Percentiles rank a stretch among this genome's conserved stretches.
Evolutionary conservation across 78 protist species (phyloP).

Genomic region (Isochrysis galbana): DNA sequence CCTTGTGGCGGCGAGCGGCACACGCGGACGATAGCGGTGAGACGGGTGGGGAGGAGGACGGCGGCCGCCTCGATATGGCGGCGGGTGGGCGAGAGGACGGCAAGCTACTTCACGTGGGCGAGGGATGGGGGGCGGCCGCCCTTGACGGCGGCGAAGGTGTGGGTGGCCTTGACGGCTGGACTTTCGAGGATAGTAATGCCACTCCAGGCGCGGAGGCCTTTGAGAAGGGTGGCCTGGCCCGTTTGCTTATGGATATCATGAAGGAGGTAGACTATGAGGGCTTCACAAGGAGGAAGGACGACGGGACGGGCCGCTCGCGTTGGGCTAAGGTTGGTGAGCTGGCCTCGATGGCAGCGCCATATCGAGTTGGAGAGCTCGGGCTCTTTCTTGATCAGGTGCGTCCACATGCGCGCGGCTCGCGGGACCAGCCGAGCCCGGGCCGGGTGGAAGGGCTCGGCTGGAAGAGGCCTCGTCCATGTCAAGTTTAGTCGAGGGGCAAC

Average conservation of each 20-base stretch:
- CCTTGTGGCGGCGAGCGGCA: no score
- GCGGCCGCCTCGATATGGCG: no score
- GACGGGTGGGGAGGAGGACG: no score
- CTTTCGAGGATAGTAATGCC: background rate
- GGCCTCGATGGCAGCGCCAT: background rate
- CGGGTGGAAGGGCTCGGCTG: no score
- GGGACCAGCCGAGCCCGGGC: no score
- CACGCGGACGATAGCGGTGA: no score
- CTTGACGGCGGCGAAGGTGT: background rate
- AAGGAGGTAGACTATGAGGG: background rate
- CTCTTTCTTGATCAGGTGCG: background rate
- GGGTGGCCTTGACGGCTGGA: background rate
- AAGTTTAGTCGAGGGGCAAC: no score
- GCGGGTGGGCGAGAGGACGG: no score
- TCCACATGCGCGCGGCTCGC: no score
- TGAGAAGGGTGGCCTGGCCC: background rate
- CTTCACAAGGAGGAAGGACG: background rate
- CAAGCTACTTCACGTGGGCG: no score
- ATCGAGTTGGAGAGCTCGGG: background rate
- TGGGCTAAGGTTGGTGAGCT: background rate
- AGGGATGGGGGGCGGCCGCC: background rate
- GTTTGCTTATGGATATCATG: background rate
- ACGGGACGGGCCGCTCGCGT: background rate
- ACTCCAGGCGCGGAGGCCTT: background rate
- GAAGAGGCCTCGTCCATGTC: no score